Evolutionary conservation across 2,329 filamentous ascomycete species (phyloP), one percentile per base, ranked within the genome.

Genomic region (Reticulascus tulasneorum): DNA sequence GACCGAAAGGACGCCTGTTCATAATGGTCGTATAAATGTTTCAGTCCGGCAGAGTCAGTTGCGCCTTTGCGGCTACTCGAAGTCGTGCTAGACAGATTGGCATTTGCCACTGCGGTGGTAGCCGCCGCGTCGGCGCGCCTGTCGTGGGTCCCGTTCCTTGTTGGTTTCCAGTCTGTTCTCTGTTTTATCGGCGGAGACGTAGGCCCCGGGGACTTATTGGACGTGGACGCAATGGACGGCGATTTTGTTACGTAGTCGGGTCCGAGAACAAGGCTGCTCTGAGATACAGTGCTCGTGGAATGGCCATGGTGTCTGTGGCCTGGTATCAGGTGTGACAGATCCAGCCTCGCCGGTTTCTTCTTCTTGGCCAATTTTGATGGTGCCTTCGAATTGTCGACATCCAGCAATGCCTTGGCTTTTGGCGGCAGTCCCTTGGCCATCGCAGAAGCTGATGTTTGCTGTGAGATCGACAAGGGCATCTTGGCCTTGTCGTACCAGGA

Each of bases 401-500:
- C 69, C 16, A 76, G 57, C 29, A 73, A 49, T 25, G 59, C 56
- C 34, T 62, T 63, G 1, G 67, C 60, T 46, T 76, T 76, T 28
- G 60, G 50, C 0, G 73, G 71, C 6, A 70, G 51, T 4, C 72
- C 73, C 46, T 73, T 77, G 16, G 74, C 72, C 67, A 79, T 78
- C 40, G 73, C 70, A 2, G 74, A 76, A 27, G 64, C 70, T 1
- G 74, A 77, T 0, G 75, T 77, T 50, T 79, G 75, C 47, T 77
- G 75, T 1, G 74, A 76, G 41, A 77, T 69, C n/a, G 71, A 64
- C 6, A 78, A 61, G 9, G 74, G 73, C 30, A 73, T 63, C 47
- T 74, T 75, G 6, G 69, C 53, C 49, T 73, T 71, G 55, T 79
- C 74, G 52, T 79, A 79, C 54, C 69, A 75, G 1, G 73, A 75